A percentile compares a stretch with the other conserved stretches of the same genome.
Evolutionary conservation across 2,329 filamentous ascomycete species (phyloP).

Genomic region (Penicillium capsulatum): DNA sequence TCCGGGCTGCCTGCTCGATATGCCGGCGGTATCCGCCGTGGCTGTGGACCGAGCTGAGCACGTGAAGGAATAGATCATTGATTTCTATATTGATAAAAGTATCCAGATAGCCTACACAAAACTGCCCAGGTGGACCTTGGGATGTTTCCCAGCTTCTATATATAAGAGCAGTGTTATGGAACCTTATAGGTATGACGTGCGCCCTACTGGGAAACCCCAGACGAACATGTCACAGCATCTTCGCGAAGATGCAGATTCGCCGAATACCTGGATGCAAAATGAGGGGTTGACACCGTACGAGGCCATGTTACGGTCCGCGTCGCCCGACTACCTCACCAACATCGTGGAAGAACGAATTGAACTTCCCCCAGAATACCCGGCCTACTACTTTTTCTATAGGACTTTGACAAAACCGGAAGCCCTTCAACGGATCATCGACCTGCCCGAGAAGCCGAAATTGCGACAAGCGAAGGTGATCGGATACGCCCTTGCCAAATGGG

Average conservation of each 20-base stretch:
- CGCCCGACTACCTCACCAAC: conserved; percentile 5
- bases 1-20: no score
- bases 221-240: neutral
- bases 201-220: no score
- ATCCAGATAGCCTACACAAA: no score
- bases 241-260: neutral
- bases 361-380: conserved; percentile 8
- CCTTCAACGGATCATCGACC: conserved; percentile 13
- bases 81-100: no score
- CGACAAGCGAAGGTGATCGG: conserved; percentile 12
- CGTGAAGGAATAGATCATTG: neutral
- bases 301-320: conserved; percentile 8
- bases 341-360: conserved; percentile 1
- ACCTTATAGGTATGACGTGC: no score
- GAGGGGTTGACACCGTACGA: conserved; percentile 7
- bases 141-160: no score
- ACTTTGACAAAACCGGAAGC: conserved; percentile 21
- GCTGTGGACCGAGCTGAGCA: neutral
- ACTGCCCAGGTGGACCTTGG: no score
- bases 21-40: no score
- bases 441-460: conserved; percentile 10
- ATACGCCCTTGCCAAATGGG: conserved; percentile 15
- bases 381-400: conserved; percentile 32
- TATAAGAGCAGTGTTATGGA: no score
- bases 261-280: conserved; percentile 1